A percentile compares a stretch with the other conserved stretches of the same genome.
phyloP scores from a whole-genome alignment of 176 grass and related monocot genomes.

The Luzula sylvatica region DNA sequence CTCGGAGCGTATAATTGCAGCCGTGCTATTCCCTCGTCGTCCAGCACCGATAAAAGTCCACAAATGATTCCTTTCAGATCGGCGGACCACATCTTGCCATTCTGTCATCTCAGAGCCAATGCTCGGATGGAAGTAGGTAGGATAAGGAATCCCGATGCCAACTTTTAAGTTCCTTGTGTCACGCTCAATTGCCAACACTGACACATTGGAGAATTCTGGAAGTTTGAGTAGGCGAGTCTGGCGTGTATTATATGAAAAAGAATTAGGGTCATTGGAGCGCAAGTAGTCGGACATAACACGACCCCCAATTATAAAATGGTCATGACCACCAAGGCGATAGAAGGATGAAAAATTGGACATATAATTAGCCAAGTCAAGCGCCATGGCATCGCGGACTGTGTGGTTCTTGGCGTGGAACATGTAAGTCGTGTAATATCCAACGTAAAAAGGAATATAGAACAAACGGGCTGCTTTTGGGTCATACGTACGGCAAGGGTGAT shows the following conservation, averaged over 20 bases:
- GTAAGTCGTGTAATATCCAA: conserved; percentile 1
- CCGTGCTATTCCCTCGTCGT: neutral
- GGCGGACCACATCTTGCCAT: conserved; percentile 28
- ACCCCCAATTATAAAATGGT: conserved; percentile 27
- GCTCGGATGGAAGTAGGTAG: conserved; percentile 37
- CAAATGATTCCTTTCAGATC: conserved; percentile 11
- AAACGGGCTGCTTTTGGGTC: neutral
- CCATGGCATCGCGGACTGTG: conserved; percentile 1
- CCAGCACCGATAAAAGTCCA: conserved; percentile 25
- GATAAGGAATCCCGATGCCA: conserved; percentile 30
- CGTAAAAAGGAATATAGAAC: conserved; percentile 25
- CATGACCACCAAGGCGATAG: conserved; percentile 9
- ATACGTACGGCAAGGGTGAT: conserved; percentile 34
- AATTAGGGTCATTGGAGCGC: neutral
- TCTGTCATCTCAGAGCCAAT: conserved; percentile 7
- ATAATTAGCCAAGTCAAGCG: conserved; percentile 8
- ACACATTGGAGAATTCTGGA: conserved; percentile 25
- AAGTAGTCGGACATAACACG: conserved; percentile 8
- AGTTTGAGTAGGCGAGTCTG: conserved; percentile 10
- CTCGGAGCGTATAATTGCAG: neutral
- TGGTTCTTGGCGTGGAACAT: neutral
- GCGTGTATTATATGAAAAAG: neutral
- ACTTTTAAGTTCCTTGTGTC: neutral
- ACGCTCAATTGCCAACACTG: conserved; percentile 28
- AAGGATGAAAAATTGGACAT: conserved; percentile 15